phyloP scores from a whole-genome alignment of 176 grass and related monocot species.

The Cenchrus purpureus region DNA sequence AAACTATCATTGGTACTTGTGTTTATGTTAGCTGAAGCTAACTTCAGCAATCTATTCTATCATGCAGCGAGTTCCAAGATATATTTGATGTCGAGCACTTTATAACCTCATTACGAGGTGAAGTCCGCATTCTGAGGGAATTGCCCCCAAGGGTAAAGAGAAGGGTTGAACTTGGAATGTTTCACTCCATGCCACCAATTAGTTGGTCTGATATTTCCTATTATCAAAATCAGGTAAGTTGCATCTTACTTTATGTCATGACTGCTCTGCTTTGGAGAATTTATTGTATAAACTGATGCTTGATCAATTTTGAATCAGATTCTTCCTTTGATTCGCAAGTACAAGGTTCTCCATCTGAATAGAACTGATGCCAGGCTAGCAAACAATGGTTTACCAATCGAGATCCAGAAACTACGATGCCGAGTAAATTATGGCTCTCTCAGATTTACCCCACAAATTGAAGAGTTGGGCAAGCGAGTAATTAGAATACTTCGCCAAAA shows the following conservation, averaged over 20 bases:
- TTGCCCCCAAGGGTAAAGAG: slow-evolving; percentile 74
- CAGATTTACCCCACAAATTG: slow-evolving; percentile 85
- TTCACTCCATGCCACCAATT: slow-evolving; percentile 79
- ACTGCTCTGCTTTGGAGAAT: not conserved
- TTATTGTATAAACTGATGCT: slow-evolving; percentile 38
- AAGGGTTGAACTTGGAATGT: slow-evolving; percentile 65
- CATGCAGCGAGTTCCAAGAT: slow-evolving; percentile 81
- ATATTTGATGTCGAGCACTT: slow-evolving; percentile 98
- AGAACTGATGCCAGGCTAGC: slow-evolving; percentile 92
- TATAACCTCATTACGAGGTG: slow-evolving; percentile 86
- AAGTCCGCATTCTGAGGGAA: slow-evolving; percentile 85
- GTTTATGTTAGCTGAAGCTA: not conserved
- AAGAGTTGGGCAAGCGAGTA: slow-evolving; percentile 77
- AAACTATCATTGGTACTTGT: not conserved
- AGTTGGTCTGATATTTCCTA: slow-evolving; percentile 99
- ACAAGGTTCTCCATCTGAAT: slow-evolving; percentile 83
- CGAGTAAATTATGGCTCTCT: slow-evolving; percentile 84
- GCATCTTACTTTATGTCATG: slow-evolving; percentile 11
- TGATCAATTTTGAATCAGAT: slow-evolving; percentile 52
- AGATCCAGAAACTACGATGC: slow-evolving; percentile 86
- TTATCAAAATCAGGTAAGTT: slow-evolving; percentile 75
- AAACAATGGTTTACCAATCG: slow-evolving; percentile 81
- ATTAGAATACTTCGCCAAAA: slow-evolving; percentile 78
- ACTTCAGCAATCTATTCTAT: not conserved
- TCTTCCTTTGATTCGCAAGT: slow-evolving; percentile 84